These are phyloP conservation scores for Colletotrichum shisoi DNA, from an alignment of 2,329 filamentous ascomycete species.

Conservation along the genomic window DNA sequence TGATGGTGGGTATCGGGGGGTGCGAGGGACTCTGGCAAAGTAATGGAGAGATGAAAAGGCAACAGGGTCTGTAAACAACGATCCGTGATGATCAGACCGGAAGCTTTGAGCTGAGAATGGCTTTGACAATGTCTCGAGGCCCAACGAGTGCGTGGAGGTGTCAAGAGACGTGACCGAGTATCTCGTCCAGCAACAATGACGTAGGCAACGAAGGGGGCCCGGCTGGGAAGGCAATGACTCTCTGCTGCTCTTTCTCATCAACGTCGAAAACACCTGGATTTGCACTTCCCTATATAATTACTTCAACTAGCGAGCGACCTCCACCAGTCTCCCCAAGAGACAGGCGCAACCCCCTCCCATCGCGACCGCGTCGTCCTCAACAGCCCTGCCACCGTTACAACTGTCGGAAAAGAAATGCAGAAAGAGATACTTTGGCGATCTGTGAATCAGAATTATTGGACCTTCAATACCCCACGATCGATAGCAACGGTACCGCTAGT, in stretches of 20 bases:
- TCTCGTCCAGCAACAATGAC: background rate
- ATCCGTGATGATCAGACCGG: too few relatives aligned
- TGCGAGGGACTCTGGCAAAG: background rate
- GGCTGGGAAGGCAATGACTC: background rate
- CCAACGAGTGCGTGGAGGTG: background rate
- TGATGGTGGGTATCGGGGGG: background rate
- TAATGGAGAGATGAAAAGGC: too few relatives aligned
- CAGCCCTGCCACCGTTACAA: constrained; percentile 21
- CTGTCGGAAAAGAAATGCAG: constrained; percentile 32
- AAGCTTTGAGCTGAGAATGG: rapidly evolving
- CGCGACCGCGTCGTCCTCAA: constrained; percentile 2
- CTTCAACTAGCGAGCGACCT: background rate
- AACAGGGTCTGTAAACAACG: background rate
- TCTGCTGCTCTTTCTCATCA: background rate
- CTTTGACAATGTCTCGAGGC: background rate
- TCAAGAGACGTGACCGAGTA: background rate
- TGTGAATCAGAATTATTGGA: constrained; percentile 15
- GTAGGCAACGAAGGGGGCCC: background rate
- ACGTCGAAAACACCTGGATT: background rate
- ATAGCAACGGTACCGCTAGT: background rate
- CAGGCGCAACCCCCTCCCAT: constrained; percentile 21
- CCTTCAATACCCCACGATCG: constrained; percentile 9
- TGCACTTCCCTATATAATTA: constrained; percentile 23
- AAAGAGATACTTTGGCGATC: constrained; percentile 21
- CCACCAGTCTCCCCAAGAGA: background rate